Base-by-base conservation (phyloP, 1,284 basidiomycete genomes). In the Pseudozyma sp. region DNA sequence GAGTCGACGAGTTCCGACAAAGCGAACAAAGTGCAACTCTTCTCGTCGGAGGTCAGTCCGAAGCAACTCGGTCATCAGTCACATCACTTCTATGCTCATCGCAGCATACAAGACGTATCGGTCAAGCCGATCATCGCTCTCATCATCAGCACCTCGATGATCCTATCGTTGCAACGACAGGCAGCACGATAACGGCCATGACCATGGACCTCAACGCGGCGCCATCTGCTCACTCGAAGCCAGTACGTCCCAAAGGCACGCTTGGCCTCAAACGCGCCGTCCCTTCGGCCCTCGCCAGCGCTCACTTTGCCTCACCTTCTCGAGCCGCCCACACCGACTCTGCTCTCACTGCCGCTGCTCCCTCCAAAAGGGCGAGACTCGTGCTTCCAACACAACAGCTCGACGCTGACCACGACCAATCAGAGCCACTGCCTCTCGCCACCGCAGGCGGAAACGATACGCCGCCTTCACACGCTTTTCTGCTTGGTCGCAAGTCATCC, bases 301-400 rank as follows among this genome's bases (percentile, higher is more conserved):
- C 67, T 16, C 46, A 33, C 40, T 64, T 59, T 33, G 54, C 45
- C 5, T 55, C 54, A 0, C 44, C 53, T 30, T 47, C 44, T 31
- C 35, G 44, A 46, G 35, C 40, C 17, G 47, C 52, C n/a, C 40
- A 8, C 13, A 11, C 48, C 39, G 52, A 24, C 16, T 48, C 48
- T 13, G n/a, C 2, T 16, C 6, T 33, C 10, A n/a, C 40, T 10
- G 31, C 17, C 35, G 31, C 35, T 16, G 43, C 61, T 8, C 49
- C 67, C 8, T 13, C 34, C 10, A 73, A 73, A 48, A 60, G 65
- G 19, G 61, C 70, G 6, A 52, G 70, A 33, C 54, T 73, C 9
- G 54, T 73, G 17, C 60, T 73, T 19, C 70, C 70, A 35, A 61
- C 70, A 16, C 69, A 72, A 33, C 49, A 51, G 10, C 16, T 46